These are phyloP conservation scores for Brassica balearica DNA, from an alignment of 441 rosid genomes.

Conservation along the genomic window DNA sequence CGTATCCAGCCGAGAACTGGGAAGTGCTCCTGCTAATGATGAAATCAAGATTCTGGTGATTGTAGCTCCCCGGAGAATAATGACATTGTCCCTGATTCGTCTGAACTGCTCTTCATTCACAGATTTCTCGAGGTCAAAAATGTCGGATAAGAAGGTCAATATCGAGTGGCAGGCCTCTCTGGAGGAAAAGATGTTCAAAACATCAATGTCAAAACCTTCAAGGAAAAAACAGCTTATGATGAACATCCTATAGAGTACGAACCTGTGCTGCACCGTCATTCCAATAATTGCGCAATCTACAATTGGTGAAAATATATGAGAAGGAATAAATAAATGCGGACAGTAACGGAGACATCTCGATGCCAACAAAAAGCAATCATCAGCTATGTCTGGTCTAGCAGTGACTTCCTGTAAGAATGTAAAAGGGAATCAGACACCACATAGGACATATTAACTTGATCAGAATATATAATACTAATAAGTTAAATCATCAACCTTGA, in stretches of 20 bases:
- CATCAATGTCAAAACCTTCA: constrained; percentile 7
- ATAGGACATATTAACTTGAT: constrained; percentile 15
- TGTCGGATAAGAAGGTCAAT: constrained; percentile 89
- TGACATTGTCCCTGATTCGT: constrained; percentile 68
- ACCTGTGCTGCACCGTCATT: constrained; percentile 97
- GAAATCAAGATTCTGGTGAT: constrained; percentile 85
- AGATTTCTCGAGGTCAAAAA: constrained; percentile 84
- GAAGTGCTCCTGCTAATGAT: constrained; percentile 95
- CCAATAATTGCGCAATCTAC: constrained; percentile 89
- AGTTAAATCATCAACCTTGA: constrained; percentile 60
- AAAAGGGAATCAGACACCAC: constrained; percentile 26
- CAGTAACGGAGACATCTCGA: constrained; percentile 98
- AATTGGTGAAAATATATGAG: constrained; percentile 74
- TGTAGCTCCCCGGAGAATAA: constrained; percentile 87
- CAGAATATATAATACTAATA: constrained; percentile 4
- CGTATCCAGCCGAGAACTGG: constrained; percentile 91
- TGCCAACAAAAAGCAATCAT: constrained; percentile 96
- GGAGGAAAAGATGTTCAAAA: constrained; percentile 43
- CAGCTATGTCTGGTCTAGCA: constrained; percentile 95
- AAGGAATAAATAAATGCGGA: constrained; percentile 85
- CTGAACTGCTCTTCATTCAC: constrained; percentile 66
- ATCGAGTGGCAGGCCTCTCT: constrained; percentile 98
- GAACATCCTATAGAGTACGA: constrained; percentile 13
- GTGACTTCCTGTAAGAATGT: constrained; percentile 81
- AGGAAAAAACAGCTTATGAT: constrained; percentile 1